Conservation (phyloP, 176 grass and related monocot species). For the Aegilops bicornis region DNA sequence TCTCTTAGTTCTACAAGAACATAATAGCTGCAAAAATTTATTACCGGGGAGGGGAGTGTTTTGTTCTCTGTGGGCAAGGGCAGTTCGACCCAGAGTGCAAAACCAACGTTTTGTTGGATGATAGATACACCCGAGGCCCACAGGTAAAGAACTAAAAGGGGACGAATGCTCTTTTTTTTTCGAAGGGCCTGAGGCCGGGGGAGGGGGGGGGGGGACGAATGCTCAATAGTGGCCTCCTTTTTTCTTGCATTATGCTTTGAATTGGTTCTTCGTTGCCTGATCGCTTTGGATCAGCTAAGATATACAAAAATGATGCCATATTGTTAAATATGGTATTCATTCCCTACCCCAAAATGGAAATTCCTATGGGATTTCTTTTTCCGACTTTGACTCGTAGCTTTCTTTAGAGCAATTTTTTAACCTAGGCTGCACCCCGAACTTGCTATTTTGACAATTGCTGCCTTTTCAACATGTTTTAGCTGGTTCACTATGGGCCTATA, state of each 20-base stretch:
- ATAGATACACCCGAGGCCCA: constrained; percentile 37
- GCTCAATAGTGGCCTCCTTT: constrained; percentile 18
- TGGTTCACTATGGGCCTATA: background rate
- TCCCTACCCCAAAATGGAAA: constrained; percentile 12
- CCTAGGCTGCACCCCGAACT: background rate
- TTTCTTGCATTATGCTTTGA: constrained; percentile 37
- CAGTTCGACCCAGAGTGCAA: background rate
- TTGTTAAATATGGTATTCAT: background rate
- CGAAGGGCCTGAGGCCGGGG: too few species aligned
- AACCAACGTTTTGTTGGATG: constrained; percentile 18
- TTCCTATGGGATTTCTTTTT: background rate
- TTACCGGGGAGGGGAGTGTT: background rate
- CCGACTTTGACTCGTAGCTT: background rate
- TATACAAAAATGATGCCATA: constrained; percentile 11
- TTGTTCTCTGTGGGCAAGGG: background rate
- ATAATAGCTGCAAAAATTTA: background rate
- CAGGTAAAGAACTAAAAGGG: constrained; percentile 38
- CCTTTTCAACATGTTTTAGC: background rate
- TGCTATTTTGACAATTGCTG: background rate
- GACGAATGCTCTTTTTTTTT: too few species aligned
- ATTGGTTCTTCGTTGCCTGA: constrained; percentile 6
- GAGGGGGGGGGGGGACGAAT: too few species aligned
- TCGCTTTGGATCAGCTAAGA: constrained; percentile 11
- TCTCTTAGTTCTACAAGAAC: background rate
- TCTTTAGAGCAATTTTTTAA: background rate